Evolutionary conservation across 331 rosid genomes (phyloP).

Genomic region (Malus hybrid): DNA sequence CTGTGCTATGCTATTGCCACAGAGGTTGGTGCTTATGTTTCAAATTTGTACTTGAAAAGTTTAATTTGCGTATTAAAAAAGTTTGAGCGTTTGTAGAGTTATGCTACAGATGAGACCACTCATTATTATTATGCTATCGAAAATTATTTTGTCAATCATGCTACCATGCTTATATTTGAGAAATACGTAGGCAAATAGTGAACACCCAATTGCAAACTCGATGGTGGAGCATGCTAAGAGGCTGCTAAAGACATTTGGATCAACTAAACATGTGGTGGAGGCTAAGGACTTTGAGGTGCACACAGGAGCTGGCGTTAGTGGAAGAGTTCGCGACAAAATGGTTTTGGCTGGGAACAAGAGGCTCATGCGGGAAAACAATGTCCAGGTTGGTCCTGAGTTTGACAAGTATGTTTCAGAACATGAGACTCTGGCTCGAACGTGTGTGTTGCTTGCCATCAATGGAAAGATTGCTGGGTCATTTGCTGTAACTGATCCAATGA

Average conservation of each 20-base stretch:
- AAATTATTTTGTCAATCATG: neutral
- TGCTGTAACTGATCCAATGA: conserved; percentile 77
- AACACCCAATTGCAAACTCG: conserved; percentile 89
- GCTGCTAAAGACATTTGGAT: conserved; percentile 54
- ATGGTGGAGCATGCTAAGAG: conserved; percentile 66
- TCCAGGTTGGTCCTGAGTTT: conserved; percentile 45
- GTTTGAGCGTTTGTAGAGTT: neutral
- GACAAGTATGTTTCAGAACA: conserved; percentile 64
- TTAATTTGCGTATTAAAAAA: no score
- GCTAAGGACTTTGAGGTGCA: conserved; percentile 78
- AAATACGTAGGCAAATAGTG: conserved; percentile 54
- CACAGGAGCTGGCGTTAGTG: conserved; percentile 34
- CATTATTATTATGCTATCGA: no score
- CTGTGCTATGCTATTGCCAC: conserved; percentile 59
- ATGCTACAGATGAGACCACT: no score
- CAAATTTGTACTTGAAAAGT: conserved; percentile 6
- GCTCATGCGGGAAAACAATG: conserved; percentile 51
- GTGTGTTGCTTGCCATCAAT: conserved; percentile 22
- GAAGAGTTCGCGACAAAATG: no score
- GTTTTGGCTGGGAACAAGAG: conserved; percentile 53
- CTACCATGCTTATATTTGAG: no score
- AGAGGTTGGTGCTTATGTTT: conserved; percentile 46
- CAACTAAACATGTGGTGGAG: conserved; percentile 36
- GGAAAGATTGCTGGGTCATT: conserved; percentile 35
- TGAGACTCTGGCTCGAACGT: conserved; percentile 70